Evolutionary conservation across 2,329 filamentous ascomycete species (phyloP).

Genomic region (Didymella pinodella): DNA sequence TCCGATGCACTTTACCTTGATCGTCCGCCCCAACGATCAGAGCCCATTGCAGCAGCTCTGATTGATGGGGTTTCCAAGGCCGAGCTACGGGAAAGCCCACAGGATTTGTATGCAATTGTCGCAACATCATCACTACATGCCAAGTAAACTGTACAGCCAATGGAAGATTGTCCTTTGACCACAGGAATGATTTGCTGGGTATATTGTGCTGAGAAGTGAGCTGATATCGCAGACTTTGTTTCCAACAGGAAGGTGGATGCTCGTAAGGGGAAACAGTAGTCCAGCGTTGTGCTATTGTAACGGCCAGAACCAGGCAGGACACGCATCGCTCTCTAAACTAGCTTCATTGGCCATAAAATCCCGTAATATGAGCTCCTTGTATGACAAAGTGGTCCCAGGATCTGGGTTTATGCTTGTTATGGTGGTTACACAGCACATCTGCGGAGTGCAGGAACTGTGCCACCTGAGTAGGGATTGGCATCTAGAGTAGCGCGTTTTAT

Average conservation of each 20-base stretch:
- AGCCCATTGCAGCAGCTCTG: background rate
- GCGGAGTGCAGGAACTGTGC: constrained; percentile 14
- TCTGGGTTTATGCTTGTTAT: background rate
- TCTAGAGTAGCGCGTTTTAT: background rate
- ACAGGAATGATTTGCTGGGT: background rate
- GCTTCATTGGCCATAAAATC: constrained; percentile 5
- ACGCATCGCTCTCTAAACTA: background rate
- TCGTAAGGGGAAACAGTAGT: background rate
- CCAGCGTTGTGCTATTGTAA: background rate
- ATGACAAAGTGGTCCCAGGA: constrained; percentile 1
- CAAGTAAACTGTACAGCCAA: constrained; percentile 4
- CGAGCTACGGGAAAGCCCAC: background rate
- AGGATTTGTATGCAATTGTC: constrained; percentile 10
- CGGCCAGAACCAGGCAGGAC: background rate
- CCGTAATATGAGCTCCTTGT: background rate
- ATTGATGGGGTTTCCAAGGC: background rate
- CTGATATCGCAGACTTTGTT: background rate
- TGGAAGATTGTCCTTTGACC: background rate
- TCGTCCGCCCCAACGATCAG: too few species aligned
- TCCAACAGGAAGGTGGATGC: background rate
- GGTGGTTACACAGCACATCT: constrained; percentile 11
- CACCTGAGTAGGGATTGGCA: constrained; percentile 8
- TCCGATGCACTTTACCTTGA: background rate
- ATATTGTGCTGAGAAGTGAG: background rate
- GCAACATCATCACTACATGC: constrained; percentile 9